Base-by-base conservation (phyloP, 1,284 basidiomycete genomes). In the Papiliotrema laurentii region DNA sequence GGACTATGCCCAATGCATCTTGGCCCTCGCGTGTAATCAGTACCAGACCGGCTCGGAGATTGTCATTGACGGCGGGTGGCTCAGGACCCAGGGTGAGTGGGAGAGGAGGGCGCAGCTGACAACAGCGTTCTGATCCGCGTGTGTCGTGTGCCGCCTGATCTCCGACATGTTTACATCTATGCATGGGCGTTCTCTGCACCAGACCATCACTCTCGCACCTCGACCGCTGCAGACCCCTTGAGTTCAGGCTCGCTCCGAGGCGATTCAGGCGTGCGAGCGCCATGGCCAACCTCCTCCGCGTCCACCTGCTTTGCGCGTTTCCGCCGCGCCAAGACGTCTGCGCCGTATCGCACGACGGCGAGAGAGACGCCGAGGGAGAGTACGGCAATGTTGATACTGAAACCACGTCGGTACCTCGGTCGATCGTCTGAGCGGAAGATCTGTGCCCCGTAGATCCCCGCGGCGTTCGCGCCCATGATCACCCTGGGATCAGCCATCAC, bases 41-140 rank as follows among this genome's bases (percentile, higher is more conserved):
- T 73, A 71, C 50, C 48, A 65, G 35, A 73, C 71, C 4, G 71
- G 69, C 2, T 51, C 64, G 11, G 63, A 71, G 42, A 36, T 69
- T 19, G 49, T 71, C 33, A 62, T 72, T 21, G 71, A 73, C 45
- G 71, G 71, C 18, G 71, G 69, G 30, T 73, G 70, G 70, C 53
- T 73, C n/a, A n/a, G n/a, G n/a, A n/a, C n/a, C n/a, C n/a, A n/a
- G n/a, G n/a, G n/a, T n/a, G n/a, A n/a, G n/a, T n/a, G n/a, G n/a
- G n/a, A n/a, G n/a, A n/a, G n/a, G n/a, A n/a, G n/a, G n/a, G n/a
- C n/a, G n/a, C n/a, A n/a, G n/a, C n/a, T n/a, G n/a, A n/a, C n/a
- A n/a, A n/a, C n/a, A n/a, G n/a, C n/a, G n/a, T n/a, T n/a, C n/a
- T n/a, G n/a, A n/a, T n/a, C n/a, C n/a, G n/a, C n/a, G n/a, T n/a